Evolutionary conservation across 768 basidiomycete genomes (phyloP).

Genomic region (Mycena kentingensis): DNA sequence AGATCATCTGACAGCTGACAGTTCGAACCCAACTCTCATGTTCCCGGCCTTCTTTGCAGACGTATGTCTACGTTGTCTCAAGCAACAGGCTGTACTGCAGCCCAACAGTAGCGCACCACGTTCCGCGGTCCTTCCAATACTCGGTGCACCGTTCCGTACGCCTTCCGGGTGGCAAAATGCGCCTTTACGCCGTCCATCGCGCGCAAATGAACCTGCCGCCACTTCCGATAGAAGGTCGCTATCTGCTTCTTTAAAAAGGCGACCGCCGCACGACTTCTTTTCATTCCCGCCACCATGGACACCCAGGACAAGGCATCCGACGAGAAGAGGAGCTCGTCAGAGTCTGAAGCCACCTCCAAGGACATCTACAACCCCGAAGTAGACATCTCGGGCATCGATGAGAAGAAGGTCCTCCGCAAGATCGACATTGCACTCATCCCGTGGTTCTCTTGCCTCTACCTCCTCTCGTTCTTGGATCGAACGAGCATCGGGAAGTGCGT

Average conservation of each 20-base stretch:
- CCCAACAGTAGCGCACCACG: too few species aligned
- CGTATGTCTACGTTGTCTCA: too few species aligned
- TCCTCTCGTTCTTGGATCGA: slow-evolving; percentile 71
- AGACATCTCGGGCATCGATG: slow-evolving; percentile 56
- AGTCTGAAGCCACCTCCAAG: slow-evolving; percentile 16
- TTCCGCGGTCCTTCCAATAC: too few species aligned
- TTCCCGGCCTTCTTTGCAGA: too few species aligned
- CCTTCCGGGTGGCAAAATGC: too few species aligned
- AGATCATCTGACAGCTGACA: too few species aligned
- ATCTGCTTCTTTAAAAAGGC: too few species aligned
- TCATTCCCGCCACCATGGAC: slow-evolving; percentile 11
- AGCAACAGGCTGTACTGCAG: too few species aligned
- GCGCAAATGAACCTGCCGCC: neutral
- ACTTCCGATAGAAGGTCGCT: neutral
- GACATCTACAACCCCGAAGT: slow-evolving; percentile 50
- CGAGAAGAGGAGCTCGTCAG: slow-evolving; percentile 12
- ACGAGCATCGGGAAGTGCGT: slow-evolving; percentile 65
- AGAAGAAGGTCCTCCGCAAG: slow-evolving; percentile 55
- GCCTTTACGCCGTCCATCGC: too few species aligned
- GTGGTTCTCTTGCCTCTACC: slow-evolving; percentile 73
- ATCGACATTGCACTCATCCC: slow-evolving; percentile 72
- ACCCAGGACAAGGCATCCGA: slow-evolving; percentile 12
- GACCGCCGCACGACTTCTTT: neutral
- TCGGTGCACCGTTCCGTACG: too few species aligned
- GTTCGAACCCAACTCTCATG: too few species aligned